These are phyloP conservation scores for Apiotrichum brassicae DNA, from an alignment of 1,284 basidiomycete species.

Conservation along the genomic window DNA sequence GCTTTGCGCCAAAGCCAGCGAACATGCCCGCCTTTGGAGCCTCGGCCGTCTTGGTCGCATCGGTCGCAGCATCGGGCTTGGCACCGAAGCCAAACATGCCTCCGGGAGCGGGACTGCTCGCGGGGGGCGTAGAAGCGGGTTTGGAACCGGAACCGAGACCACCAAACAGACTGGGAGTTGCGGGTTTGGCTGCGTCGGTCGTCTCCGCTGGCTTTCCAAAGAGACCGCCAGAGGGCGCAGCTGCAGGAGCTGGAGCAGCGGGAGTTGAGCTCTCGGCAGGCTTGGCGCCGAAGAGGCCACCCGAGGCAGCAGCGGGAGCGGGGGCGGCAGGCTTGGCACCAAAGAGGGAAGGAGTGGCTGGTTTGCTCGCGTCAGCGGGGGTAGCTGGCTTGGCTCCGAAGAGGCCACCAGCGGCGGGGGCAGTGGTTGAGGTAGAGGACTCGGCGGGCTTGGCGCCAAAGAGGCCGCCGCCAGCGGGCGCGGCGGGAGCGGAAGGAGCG, in stretches of 20 bases:
- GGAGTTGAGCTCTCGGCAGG: constrained; percentile 17
- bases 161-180: not conserved
- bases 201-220: constrained; percentile 3
- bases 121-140: constrained; percentile 1
- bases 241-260: constrained; percentile 18
- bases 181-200: constrained; percentile 12
- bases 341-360: constrained; percentile 3
- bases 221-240: constrained; percentile 6
- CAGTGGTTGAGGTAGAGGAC: not conserved
- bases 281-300: constrained; percentile 35
- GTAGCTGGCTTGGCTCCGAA: constrained; percentile 5
- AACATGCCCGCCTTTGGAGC: constrained; percentile 21
- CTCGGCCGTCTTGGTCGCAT: constrained; percentile 21
- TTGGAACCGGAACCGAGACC: constrained; percentile 2
- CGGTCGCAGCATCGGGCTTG: constrained; percentile 18
- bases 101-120: constrained; percentile 3
- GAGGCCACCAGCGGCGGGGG: constrained; percentile 5
- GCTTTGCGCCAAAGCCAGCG: constrained; percentile 32
- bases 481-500: constrained; percentile 6
- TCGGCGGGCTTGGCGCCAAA: constrained; percentile 10
- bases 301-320: constrained; percentile 26
- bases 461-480: constrained; percentile 15
- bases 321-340: constrained; percentile 6
- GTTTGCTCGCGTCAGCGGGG: constrained; percentile 28
- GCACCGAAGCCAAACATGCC: constrained; percentile 27